These are phyloP conservation scores for Achaetomiella virescens DNA, from an alignment of 495 filamentous ascomycete genomes.

Conservation along the genomic window DNA sequence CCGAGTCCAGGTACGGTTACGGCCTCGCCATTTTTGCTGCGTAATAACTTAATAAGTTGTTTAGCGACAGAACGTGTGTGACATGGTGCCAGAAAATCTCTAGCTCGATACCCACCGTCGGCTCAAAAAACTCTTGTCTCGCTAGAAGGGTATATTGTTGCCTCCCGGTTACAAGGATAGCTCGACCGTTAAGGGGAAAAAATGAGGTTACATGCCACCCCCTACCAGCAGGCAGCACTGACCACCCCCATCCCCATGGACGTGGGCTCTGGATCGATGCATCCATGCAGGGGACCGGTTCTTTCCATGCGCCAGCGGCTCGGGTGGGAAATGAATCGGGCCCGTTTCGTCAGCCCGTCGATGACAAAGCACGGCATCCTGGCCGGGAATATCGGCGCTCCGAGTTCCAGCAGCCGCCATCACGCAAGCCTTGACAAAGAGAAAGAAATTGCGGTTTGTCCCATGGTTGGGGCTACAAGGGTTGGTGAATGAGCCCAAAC, in stretches of 20 bases:
- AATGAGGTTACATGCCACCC: neutral
- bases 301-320: neutral
- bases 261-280: neutral
- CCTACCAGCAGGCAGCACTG: neutral
- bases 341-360: neutral
- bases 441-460: no score
- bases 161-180: no score
- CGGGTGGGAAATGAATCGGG: neutral
- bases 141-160: neutral
- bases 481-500: no score
- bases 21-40: neutral
- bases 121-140: neutral
- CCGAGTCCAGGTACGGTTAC: no score
- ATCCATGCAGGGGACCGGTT: constrained; percentile 3
- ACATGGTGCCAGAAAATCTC: no score
- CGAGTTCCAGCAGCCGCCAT: no score
- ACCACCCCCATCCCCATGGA: neutral
- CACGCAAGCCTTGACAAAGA: no score
- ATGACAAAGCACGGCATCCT: neutral
- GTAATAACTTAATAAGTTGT: neutral
- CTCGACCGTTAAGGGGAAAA: no score
- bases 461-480: no score
- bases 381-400: neutral
- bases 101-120: neutral
- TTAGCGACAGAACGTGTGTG: neutral